phyloP scores from a whole-genome alignment of 2,329 filamentous ascomycete species.

The Monosporascus sp. region DNA sequence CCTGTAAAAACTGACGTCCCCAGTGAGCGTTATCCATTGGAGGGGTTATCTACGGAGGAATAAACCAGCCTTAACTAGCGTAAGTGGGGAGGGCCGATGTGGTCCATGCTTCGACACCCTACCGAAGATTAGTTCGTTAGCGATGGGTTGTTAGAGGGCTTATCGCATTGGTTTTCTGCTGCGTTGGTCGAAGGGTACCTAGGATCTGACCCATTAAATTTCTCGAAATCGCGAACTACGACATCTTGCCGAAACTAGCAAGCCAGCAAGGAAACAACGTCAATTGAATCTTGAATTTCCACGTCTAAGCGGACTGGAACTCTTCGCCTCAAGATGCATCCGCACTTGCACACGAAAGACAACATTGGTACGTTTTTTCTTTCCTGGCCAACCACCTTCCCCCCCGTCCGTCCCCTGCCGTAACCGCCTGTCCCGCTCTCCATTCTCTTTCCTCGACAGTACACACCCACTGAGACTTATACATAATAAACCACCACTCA shows the following conservation, averaged over 20 bases:
- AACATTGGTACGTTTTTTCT: slow-evolving; percentile 61
- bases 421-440: not conserved
- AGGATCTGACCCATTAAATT: too few species aligned
- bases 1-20: not conserved
- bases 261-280: not conserved
- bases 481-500: not conserved
- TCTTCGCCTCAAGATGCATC: slow-evolving; percentile 68
- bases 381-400: not conserved
- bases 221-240: too few species aligned
- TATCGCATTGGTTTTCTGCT: too few species aligned
- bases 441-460: too few species aligned
- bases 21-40: not conserved
- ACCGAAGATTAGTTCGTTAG: too few species aligned
- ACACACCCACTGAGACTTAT: too few species aligned
- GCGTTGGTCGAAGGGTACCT: too few species aligned
- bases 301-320: not conserved
- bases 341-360: slow-evolving; percentile 89
- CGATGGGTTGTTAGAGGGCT: not conserved
- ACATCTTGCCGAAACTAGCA: too few species aligned
- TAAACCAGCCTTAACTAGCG: too few species aligned
- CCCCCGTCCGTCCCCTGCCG: not conserved
- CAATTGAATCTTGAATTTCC: not conserved
- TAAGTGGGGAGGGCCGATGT: not conserved
- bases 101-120: not conserved
- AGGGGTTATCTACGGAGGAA: not conserved